Evolutionary conservation across 1,284 basidiomycete species (phyloP).

Genomic region (Rhodotorula glutinis): DNA sequence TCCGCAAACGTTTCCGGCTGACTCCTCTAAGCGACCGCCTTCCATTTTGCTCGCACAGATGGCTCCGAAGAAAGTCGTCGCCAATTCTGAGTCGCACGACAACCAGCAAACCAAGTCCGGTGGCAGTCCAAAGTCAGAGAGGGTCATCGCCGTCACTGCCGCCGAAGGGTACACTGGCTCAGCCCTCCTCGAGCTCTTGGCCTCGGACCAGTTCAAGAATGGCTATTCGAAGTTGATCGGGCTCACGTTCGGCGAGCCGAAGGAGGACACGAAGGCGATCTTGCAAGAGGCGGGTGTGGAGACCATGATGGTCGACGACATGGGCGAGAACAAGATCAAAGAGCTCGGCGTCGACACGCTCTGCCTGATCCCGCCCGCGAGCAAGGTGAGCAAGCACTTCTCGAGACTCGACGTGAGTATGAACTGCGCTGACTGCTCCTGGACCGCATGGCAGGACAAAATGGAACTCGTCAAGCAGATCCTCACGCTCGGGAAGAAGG

Average conservation of each 20-base stretch:
- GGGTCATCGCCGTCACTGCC: conserved; percentile 11
- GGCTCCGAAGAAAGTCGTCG: not conserved
- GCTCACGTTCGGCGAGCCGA: conserved; percentile 13
- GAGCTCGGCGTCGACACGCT: conserved; percentile 12
- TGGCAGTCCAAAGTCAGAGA: not conserved
- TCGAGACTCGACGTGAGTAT: not conserved
- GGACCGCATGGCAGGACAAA: conserved; percentile 22
- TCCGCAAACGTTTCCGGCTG: not conserved
- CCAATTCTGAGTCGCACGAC: too few relatives aligned
- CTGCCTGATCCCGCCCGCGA: conserved; percentile 16
- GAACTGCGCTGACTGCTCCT: too few relatives aligned
- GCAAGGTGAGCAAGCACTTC: not conserved
- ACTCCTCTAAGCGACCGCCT: not conserved
- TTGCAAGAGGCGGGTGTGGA: conserved; percentile 8
- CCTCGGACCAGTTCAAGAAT: not conserved
- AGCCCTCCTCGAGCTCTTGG: conserved; percentile 10
- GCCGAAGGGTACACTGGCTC: conserved; percentile 11
- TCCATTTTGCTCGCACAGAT: not conserved
- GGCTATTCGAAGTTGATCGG: conserved; percentile 15
- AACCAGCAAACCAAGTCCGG: not conserved
- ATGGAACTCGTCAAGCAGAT: conserved; percentile 15
- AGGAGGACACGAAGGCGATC: conserved; percentile 1
- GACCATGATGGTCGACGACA: not conserved
- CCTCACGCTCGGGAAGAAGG: conserved; percentile 16
- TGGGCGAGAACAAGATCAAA: conserved; percentile 12